Conservation (phyloP, 2,329 filamentous ascomycete species). For the Aspergillus transmontanensis region DNA sequence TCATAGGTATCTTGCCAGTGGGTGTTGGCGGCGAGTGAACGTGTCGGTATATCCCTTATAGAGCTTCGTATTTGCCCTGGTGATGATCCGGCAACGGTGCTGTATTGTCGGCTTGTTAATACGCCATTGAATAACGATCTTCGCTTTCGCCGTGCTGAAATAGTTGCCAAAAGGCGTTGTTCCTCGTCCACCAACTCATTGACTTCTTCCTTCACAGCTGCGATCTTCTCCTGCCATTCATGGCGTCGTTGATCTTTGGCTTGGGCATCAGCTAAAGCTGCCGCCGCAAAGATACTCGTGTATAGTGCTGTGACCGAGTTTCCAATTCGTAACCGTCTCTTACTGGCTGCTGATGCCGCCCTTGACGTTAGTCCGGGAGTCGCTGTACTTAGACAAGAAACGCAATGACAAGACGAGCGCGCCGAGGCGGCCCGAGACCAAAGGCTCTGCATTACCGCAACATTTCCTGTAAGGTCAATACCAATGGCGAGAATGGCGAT, state of each 20-base stretch:
- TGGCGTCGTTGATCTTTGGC: conserved; percentile 42
- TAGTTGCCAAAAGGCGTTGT: conserved; percentile 34
- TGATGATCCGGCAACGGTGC: conserved; percentile 23
- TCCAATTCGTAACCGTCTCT: conserved; percentile 42
- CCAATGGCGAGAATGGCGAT: not conserved
- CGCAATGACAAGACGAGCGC: conserved; percentile 44
- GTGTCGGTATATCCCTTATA: not conserved
- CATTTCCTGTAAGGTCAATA: conserved; percentile 27
- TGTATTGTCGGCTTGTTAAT: conserved; percentile 29
- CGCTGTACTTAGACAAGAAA: conserved; percentile 42
- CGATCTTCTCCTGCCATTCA: conserved; percentile 46
- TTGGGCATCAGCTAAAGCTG: conserved; percentile 43
- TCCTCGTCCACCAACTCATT: conserved; percentile 43
- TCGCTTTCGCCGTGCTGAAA: conserved; percentile 29
- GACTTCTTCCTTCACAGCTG: conserved; percentile 46
- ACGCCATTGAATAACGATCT: conserved; percentile 22
- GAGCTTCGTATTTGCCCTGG: conserved; percentile 15
- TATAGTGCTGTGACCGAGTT: conserved; percentile 49
- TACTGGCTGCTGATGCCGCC: conserved; percentile 38
- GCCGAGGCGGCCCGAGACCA: conserved; percentile 45
- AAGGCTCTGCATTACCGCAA: conserved; percentile 46
- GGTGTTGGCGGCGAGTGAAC: conserved; percentile 6
- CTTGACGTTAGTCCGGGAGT: conserved; percentile 39
- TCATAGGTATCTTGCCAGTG: not conserved
- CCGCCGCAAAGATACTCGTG: conserved; percentile 46